Conservation (phyloP, 306 rosid species). For the Vigna nakashimae region DNA sequence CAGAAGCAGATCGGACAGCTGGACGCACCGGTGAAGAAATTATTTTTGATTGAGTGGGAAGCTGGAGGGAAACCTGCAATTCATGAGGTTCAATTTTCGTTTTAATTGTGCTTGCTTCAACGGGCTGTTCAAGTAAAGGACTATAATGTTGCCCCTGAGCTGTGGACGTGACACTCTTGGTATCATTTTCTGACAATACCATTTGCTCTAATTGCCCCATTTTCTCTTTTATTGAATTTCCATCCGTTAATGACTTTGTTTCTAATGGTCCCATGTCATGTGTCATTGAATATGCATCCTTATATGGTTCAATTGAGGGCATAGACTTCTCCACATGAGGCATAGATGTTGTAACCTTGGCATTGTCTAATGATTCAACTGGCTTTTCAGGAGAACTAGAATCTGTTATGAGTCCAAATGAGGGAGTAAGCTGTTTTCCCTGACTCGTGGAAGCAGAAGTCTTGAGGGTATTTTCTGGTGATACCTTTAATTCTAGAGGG, state of each 20-base stretch:
- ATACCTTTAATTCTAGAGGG: slow-evolving; percentile 9
- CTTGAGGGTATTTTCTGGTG: slow-evolving; percentile 42
- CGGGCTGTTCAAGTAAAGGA: slow-evolving; percentile 16
- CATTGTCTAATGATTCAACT: slow-evolving; percentile 43
- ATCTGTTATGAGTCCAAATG: slow-evolving; percentile 39
- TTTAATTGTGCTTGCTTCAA: slow-evolving; percentile 37
- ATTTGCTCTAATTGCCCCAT: slow-evolving; percentile 38
- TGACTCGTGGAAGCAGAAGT: slow-evolving; percentile 27
- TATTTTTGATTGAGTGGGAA: slow-evolving; percentile 70
- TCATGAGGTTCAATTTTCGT: slow-evolving; percentile 55
- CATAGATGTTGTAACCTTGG: slow-evolving; percentile 35
- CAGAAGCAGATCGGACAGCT: slow-evolving; percentile 60
- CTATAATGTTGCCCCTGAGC: slow-evolving; percentile 37
- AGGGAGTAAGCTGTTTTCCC: slow-evolving; percentile 41
- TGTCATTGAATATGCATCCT: slow-evolving; percentile 28
- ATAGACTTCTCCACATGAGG: slow-evolving; percentile 38
- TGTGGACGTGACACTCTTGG: slow-evolving; percentile 38
- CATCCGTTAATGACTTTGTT: slow-evolving; percentile 30
- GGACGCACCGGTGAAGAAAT: slow-evolving; percentile 70
- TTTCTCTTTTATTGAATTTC: slow-evolving; percentile 32
- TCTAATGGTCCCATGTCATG: slow-evolving; percentile 45
- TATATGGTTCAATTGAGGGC: slow-evolving; percentile 41
- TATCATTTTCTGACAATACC: slow-evolving; percentile 31
- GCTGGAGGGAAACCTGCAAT: slow-evolving; percentile 61
- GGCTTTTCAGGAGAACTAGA: slow-evolving; percentile 8